phyloP scores from a whole-genome alignment of 2,329 filamentous ascomycete genomes.

The Pestalotiopsis sp. region DNA sequence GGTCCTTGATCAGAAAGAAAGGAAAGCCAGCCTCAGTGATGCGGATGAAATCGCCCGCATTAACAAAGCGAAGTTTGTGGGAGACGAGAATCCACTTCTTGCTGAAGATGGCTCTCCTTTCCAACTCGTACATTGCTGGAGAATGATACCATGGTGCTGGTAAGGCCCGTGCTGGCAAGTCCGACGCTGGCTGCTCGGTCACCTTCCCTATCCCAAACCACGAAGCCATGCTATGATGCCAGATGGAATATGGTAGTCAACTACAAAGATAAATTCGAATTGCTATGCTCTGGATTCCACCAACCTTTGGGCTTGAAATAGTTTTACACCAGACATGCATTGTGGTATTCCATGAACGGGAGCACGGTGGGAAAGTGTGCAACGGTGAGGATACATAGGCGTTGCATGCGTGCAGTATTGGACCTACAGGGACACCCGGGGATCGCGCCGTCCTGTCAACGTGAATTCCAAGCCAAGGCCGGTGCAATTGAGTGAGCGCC shows the following conservation, averaged over 20 bases:
- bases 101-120: constrained; percentile 45
- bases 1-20: constrained; percentile 55
- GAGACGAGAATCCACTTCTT: constrained; percentile 16
- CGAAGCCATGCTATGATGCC: neutral
- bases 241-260: neutral
- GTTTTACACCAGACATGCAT: too few species aligned
- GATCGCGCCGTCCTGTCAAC: too few species aligned
- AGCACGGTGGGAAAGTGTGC: too few species aligned
- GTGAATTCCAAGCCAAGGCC: too few species aligned
- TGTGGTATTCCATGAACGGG: too few species aligned
- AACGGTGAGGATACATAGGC: too few species aligned
- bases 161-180: constrained; percentile 24
- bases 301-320: too few species aligned
- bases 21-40: constrained; percentile 58
- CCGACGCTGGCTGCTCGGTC: neutral
- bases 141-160: constrained; percentile 42
- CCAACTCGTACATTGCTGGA: constrained; percentile 40
- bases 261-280: neutral
- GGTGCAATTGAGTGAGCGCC: too few species aligned
- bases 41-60: constrained; percentile 50
- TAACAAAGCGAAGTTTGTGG: neutral
- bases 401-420: too few species aligned
- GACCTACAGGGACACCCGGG: too few species aligned
- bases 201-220: neutral
- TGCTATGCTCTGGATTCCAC: too few species aligned